Conservation (phyloP, 352 stramenopile genomes). For the Globisporangium abappressorium region DNA sequence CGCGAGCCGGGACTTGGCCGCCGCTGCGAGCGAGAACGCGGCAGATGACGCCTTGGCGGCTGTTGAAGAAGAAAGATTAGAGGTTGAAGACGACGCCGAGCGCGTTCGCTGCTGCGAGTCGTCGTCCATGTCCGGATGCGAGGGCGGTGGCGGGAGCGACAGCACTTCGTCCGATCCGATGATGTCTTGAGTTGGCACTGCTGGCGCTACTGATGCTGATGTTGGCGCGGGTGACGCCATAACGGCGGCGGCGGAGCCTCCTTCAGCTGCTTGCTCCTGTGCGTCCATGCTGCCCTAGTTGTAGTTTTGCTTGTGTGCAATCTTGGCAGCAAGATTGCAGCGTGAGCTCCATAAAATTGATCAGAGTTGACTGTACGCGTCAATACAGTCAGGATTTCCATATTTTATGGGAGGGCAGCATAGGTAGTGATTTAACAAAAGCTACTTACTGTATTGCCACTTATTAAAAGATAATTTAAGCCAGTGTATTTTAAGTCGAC, state of each 20-base stretch:
- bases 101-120: slow-evolving; percentile 15
- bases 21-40: slow-evolving; percentile 50
- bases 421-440: no score
- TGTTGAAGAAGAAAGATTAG: slow-evolving; percentile 18
- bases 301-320: no score
- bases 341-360: no score
- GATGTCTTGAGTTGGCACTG: background rate
- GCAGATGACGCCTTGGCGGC: slow-evolving; percentile 39
- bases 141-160: slow-evolving; percentile 10
- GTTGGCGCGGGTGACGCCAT: background rate
- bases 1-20: slow-evolving; percentile 48
- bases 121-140: slow-evolving; percentile 19
- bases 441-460: no score
- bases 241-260: background rate
- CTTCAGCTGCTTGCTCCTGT: no score
- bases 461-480: no score
- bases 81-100: slow-evolving; percentile 9
- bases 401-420: no score
- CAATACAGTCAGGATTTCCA: no score
- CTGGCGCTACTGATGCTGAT: background rate
- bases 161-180: slow-evolving; percentile 13
- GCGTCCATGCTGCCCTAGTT: no score
- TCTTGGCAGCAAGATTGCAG: no score
- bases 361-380: no score
- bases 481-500: no score